Conservation (phyloP, 2,329 filamentous ascomycete species). For the Diaporthe velutina region DNA sequence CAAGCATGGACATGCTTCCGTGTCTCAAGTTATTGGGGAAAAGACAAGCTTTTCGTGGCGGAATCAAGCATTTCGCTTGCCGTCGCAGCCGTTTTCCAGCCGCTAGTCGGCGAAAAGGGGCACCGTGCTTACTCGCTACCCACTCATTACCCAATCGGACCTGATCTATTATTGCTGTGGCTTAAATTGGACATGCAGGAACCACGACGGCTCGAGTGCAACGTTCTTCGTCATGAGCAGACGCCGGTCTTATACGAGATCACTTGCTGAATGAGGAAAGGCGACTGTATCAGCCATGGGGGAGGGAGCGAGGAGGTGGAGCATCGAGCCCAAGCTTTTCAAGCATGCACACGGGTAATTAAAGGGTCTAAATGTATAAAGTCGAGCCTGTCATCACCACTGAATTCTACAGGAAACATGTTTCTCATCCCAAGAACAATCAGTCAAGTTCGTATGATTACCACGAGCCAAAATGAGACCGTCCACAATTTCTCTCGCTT, state of each 20-base stretch:
- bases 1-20: slow-evolving; percentile 7
- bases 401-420: too few species aligned
- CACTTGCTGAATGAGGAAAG: slow-evolving; percentile 12
- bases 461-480: slow-evolving; percentile 24
- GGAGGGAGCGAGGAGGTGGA: not conserved
- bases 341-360: not conserved
- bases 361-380: not conserved
- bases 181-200: slow-evolving; percentile 27
- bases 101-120: not conserved
- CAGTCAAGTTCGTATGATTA: not conserved
- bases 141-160: slow-evolving; percentile 26
- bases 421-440: not conserved
- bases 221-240: not conserved
- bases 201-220: slow-evolving; percentile 8
- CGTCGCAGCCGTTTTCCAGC: slow-evolving; percentile 23
- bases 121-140: slow-evolving; percentile 13
- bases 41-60: slow-evolving; percentile 29
- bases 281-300: slow-evolving; percentile 6
- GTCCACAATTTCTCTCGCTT: not conserved
- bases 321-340: not conserved
- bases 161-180: not conserved
- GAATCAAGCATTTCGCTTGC: slow-evolving; percentile 28
- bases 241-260: slow-evolving; percentile 11
- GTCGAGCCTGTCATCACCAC: not conserved
- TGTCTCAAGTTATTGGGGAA: not conserved